phyloP scores from a whole-genome alignment of 2,329 filamentous ascomycete genomes.

The Cladorrhinum sp. region DNA sequence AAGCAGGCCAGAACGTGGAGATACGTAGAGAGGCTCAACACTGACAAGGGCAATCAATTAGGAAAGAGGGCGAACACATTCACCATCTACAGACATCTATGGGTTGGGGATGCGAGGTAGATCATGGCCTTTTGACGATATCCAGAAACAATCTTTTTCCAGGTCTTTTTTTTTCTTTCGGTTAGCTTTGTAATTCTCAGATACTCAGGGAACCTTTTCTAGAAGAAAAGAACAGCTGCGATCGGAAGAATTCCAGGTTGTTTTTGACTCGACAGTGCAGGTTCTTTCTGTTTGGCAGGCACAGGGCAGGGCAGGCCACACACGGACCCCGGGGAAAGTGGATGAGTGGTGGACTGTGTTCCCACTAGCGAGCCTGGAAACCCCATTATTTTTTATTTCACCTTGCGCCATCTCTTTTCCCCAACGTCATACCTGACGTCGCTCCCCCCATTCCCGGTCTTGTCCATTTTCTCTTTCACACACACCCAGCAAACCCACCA shows the following conservation, averaged over 20 bases:
- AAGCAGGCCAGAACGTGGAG: background rate
- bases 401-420: slow-evolving; percentile 30
- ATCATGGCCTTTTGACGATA: too few species aligned
- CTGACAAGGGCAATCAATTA: background rate
- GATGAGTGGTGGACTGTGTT: background rate
- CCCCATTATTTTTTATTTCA: slow-evolving; percentile 29
- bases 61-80: background rate
- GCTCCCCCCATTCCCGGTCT: slow-evolving; percentile 27
- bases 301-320: slow-evolving; percentile 5
- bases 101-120: too few species aligned
- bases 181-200: too few species aligned
- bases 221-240: too few species aligned
- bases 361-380: slow-evolving; percentile 13
- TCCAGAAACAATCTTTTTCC: background rate
- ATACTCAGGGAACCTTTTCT: too few species aligned
- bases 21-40: background rate
- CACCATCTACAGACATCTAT: background rate
- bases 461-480: slow-evolving; percentile 17
- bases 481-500: slow-evolving; percentile 12
- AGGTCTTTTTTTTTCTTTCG: too few species aligned
- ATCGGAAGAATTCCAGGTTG: background rate
- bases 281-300: background rate
- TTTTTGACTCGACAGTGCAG: background rate
- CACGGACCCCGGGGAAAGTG: slow-evolving; percentile 10
- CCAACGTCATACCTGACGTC: slow-evolving; percentile 33